Conservation (phyloP, 2,329 filamentous ascomycete species). For the Ascocoryne sarcoides region DNA sequence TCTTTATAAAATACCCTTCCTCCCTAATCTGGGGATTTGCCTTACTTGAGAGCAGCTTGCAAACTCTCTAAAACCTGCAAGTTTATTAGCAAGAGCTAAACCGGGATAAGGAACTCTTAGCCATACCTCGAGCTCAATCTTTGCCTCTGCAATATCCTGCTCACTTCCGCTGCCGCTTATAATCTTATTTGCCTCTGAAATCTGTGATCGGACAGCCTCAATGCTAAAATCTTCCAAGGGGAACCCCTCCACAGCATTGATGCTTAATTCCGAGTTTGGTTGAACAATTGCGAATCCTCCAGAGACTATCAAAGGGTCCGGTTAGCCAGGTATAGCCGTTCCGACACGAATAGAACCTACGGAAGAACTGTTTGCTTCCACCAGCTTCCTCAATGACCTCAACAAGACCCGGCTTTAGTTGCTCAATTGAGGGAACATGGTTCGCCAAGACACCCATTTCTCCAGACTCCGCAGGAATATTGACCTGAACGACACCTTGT, state of each 20-base stretch:
- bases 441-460: slow-evolving; percentile 99
- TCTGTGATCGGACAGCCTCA: slow-evolving; percentile 81
- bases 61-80: slow-evolving; percentile 72
- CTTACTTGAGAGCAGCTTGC: slow-evolving; percentile 72
- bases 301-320: slow-evolving; percentile 56
- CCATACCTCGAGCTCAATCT: slow-evolving; percentile 94
- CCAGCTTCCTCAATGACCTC: slow-evolving; percentile 93
- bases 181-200: slow-evolving; percentile 93
- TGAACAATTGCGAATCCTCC: slow-evolving; percentile 96
- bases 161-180: slow-evolving; percentile 84
- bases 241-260: slow-evolving; percentile 96
- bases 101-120: background rate
- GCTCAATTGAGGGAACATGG: slow-evolving; percentile 98
- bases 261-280: slow-evolving; percentile 88
- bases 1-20: slow-evolving; percentile 21
- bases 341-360: slow-evolving; percentile 40
- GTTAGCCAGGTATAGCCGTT: background rate
- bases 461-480: slow-evolving; percentile 94
- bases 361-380: slow-evolving; percentile 92
- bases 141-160: slow-evolving; percentile 96
- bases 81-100: slow-evolving; percentile 30
- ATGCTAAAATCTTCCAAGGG: slow-evolving; percentile 91
- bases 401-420: slow-evolving; percentile 92
- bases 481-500: slow-evolving; percentile 81
- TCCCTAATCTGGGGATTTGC: slow-evolving; percentile 4